Base-by-base conservation (phyloP, 2,329 filamentous ascomycete species). In the Botrytis medusae region DNA sequence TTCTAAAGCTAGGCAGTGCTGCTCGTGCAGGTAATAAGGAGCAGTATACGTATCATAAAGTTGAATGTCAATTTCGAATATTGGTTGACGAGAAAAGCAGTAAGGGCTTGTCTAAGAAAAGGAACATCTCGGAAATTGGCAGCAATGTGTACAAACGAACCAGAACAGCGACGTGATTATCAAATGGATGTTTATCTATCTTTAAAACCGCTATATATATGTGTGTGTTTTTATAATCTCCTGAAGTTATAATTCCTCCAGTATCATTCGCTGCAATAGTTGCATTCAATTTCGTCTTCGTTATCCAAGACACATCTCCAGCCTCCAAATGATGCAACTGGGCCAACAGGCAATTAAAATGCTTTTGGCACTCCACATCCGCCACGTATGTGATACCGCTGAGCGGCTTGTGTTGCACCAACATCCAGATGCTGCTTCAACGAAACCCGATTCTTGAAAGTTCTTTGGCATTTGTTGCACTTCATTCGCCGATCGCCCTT, bases 381-480 rank as follows among this genome's bases (percentile, higher is more conserved):
- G 37, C 37, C 37, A 37, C 37, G 37, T 37, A 37, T 37, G 37
- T 37, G 37, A 37, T 37, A 37, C 37, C 37, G 37, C 37, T 37
- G 37, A 37, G 37, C 37, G 37, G 7, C 37, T 37, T 37, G 9
- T 37, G 37, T 37, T 37, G 37, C 37, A 37, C 6, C 37, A 8
- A 37, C 9, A 37, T 8, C 37, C 37, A 37, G 37, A 37, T 1
- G 34, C 7, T 37, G 37, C 37, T 14, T 29, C 22, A 76, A 70
- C 42, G 69, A 60, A 71, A 32, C 32, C 69, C n/a, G 29, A 69
- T 59, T 74, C 72, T 73, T 72, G 72, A 76, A 77, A 72, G 63
- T 70, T 59, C 54, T 76, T 10, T 74, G 70, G 64, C 73, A 76
- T 44, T 75, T 73, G 22, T 64, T 64, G 37, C 61, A 44, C 18